Evolutionary conservation across 129 eudicot genomes (phyloP), one percentile per base, ranked within the genome.

Genomic region (Sambucus nigra): DNA sequence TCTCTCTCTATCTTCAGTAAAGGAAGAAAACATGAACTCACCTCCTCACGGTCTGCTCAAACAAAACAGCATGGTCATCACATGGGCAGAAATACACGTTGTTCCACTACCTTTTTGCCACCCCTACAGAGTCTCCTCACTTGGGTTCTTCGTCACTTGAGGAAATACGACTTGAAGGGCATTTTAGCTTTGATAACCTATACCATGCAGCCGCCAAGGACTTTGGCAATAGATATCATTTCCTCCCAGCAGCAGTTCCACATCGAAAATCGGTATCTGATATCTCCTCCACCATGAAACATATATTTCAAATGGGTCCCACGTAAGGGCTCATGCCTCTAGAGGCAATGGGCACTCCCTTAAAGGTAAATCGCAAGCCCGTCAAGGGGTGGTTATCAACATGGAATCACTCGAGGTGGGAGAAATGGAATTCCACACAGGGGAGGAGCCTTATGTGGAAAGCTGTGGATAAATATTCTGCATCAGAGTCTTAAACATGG

Each of bases 301-400:
- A 65, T 54, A 57, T 86, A 32, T 80, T 42, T 66, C 72, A 82
- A 38, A 65, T 86, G 89, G 99, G 99, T 16, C 53, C 73, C n/a
- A 64, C 66, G 5, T 79, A 87, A 0, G 77, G 61, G 19, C 66
- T 91, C 51, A 82, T 29, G 93, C 91, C 23, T 91, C 99, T 18
- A 71, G 95, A 40, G 99, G 99, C 19, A 84, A 80, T 28, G 99
- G 95, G 33, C 99, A 91, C 81, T 91, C 99, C 17, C 70, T 91
- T 13, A 74, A 72, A 65, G 99, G 99, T 47, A 95, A 91, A 62
- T 74, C 95, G n/a, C 99, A 85, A 65, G 77, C 87, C 21, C 58
- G 59, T 51, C 80, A 69, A 49, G 99, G 99, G 14, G 66, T 91
- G 29, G 77, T 91, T 28, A 66, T 91, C 41, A 72, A 55, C 73